A percentile compares a stretch with the other conserved stretches of the same genome.
Evolutionary conservation across 2,329 filamentous ascomycete species (phyloP).

Genomic region (Penicillium verrucosum): DNA sequence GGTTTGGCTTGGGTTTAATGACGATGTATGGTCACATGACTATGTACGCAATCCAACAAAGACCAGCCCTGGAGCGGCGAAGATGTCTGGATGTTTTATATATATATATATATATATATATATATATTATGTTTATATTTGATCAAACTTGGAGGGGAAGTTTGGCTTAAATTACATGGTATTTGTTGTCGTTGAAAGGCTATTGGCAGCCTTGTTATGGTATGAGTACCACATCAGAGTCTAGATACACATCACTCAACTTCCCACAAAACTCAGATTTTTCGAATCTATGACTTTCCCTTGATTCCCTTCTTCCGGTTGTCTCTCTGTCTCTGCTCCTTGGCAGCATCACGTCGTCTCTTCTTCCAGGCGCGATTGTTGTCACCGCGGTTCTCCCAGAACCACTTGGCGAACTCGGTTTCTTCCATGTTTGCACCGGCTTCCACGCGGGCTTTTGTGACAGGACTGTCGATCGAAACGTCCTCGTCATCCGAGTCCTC

Average conservation of each 20-base stretch:
- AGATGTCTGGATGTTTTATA: neutral
- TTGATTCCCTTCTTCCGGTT: conserved; percentile 53
- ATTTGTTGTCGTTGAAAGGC: neutral
- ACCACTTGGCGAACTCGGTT: conserved; percentile 61
- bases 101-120: neutral
- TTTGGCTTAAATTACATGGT: neutral
- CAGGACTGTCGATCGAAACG: conserved; percentile 23
- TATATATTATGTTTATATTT: neutral
- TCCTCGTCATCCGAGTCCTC: conserved; percentile 26
- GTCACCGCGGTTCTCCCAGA: conserved; percentile 54
- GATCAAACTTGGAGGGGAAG: neutral
- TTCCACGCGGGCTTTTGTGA: conserved; percentile 18
- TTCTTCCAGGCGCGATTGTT: conserved; percentile 54
- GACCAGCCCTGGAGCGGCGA: neutral
- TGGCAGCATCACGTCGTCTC: conserved; percentile 57
- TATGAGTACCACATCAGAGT: neutral
- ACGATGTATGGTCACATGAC: conserved; percentile 16
- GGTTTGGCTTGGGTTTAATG: conserved; percentile 2
- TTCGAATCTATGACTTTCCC: conserved; percentile 28
- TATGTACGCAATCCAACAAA: neutral
- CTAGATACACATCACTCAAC: neutral
- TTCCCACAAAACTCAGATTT: neutral
- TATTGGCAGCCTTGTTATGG: neutral
- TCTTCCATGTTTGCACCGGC: conserved; percentile 36
- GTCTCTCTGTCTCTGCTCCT: conserved; percentile 58